Evolutionary conservation across 1,139 yeast species (phyloP).

Genomic region (Nakaseomyces kungkrabaensis): DNA sequence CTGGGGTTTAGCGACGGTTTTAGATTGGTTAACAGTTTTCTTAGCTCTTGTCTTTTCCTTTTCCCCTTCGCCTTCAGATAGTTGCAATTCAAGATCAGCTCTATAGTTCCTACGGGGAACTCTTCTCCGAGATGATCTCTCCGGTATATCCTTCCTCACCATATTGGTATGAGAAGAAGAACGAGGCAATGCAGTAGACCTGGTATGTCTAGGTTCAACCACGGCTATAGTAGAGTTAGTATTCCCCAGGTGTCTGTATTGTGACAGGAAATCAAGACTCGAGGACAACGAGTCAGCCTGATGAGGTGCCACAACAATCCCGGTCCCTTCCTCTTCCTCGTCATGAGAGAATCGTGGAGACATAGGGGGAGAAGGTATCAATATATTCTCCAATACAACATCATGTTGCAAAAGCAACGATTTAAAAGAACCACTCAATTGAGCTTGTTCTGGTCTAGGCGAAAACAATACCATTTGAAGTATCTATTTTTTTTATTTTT

Average conservation of each 20-base stretch:
- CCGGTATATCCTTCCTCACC: neutral
- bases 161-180: neutral
- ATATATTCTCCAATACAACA: slow-evolving; percentile 5
- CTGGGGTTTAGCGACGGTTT: neutral
- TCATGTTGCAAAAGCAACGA: neutral
- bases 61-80: neutral
- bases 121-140: neutral
- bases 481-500: neutral
- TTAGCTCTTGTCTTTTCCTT: neutral
- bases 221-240: neutral
- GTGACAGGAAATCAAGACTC: neutral
- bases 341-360: slow-evolving; percentile 8
- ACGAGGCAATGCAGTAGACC: neutral
- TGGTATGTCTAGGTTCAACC: neutral
- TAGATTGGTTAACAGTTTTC: neutral
- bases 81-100: neutral
- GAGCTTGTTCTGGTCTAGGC: slow-evolving; percentile 13
- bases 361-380: slow-evolving; percentile 15
- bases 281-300: neutral
- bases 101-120: slow-evolving; percentile 1
- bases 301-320: neutral
- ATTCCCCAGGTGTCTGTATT: neutral
- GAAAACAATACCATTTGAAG: neutral
- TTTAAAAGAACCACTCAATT: slow-evolving; percentile 5
- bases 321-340: neutral